Conservation (phyloP, 1,284 basidiomycete genomes). For the Cryptococcus sp. region DNA sequence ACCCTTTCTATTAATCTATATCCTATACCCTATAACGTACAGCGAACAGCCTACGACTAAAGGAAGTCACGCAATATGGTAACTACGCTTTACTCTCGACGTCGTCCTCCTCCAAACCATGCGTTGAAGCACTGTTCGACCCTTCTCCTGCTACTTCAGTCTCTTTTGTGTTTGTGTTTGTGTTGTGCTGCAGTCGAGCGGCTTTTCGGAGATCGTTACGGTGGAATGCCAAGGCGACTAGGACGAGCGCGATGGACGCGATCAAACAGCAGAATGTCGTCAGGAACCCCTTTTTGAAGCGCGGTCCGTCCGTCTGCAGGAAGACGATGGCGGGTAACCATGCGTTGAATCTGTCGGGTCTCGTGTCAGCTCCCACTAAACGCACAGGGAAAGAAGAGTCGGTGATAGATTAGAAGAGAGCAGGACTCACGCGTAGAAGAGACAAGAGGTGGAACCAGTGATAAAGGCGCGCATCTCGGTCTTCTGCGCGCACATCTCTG, state of each 20-base stretch:
- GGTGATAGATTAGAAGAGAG: too few relatives aligned
- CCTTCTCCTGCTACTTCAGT: too few relatives aligned
- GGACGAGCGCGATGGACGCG: background rate
- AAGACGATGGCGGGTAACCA: conserved; percentile 25
- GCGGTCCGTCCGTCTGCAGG: conserved; percentile 25
- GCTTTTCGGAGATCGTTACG: too few relatives aligned
- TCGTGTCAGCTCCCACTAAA: too few relatives aligned
- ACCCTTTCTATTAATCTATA: too few relatives aligned
- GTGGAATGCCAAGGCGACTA: background rate
- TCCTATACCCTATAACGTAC: too few relatives aligned
- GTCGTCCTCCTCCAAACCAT: too few relatives aligned
- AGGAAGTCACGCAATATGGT: background rate
- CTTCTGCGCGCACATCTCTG: conserved; percentile 7
- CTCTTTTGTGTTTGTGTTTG: too few relatives aligned
- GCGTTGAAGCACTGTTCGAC: too few relatives aligned
- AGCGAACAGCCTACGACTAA: too few relatives aligned
- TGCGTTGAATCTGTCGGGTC: conserved; percentile 16
- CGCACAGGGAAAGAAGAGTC: too few relatives aligned
- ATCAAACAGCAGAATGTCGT: conserved; percentile 11
- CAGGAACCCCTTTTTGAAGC: conserved; percentile 25
- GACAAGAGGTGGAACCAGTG: conserved; percentile 7
- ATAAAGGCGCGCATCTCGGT: conserved; percentile 7
- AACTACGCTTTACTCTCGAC: background rate
- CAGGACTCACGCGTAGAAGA: conserved; percentile 5
- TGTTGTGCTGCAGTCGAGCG: too few relatives aligned